A percentile compares a stretch with the other conserved stretches of the same genome.
Conservation (phyloP, 2,329 filamentous ascomycete genomes). For the Xylariales sp. region DNA sequence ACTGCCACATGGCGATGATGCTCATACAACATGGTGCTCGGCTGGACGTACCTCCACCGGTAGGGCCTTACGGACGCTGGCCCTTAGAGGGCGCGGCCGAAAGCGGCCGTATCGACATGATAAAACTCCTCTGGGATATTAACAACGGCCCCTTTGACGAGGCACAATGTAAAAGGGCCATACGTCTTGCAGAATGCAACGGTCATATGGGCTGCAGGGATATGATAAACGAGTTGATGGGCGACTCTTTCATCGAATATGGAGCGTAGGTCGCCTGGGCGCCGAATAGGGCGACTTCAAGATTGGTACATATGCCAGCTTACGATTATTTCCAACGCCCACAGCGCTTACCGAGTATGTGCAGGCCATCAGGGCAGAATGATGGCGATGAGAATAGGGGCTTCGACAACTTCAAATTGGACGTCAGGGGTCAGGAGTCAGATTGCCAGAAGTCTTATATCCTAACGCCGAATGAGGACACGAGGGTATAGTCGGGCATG, state of each 20-base stretch:
- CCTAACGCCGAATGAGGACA: no score
- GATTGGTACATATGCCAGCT: not conserved
- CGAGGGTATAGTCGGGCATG: no score
- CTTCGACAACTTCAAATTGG: no score
- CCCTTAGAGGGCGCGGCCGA: constrained; percentile 24
- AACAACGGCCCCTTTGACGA: constrained; percentile 1
- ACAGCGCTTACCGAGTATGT: not conserved
- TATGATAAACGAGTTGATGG: constrained; percentile 17
- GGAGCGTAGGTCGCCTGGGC: not conserved
- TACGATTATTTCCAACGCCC: not conserved
- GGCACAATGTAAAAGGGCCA: constrained; percentile 10
- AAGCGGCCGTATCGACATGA: constrained; percentile 24
- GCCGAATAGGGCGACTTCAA: not conserved
- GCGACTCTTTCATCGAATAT: not conserved
- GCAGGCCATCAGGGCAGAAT: no score
- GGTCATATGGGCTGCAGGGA: constrained; percentile 19
- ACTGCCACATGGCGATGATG: not conserved
- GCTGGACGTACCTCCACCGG: not conserved
- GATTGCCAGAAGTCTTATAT: no score
- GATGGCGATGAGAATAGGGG: no score
- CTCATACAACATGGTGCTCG: constrained; percentile 1
- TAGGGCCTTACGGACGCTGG: constrained; percentile 4
- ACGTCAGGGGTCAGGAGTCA: no score
- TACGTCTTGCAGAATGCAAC: constrained; percentile 3
- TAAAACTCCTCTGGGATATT: constrained; percentile 19